Base-by-base conservation (phyloP, 495 filamentous ascomycete species). In the Penicillium psychrofluorescens region DNA sequence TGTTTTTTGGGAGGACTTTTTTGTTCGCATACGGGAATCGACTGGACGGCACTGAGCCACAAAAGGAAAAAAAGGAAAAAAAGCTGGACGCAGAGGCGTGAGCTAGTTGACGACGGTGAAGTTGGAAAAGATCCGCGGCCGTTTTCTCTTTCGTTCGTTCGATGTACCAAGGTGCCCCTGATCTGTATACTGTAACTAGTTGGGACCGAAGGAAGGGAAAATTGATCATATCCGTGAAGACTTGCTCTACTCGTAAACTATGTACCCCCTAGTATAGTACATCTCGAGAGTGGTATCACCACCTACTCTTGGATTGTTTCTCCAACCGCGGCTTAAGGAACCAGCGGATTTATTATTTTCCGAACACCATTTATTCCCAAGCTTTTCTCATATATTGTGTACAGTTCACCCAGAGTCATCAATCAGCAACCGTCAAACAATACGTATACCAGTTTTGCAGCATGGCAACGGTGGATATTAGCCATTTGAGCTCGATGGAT, bases 111-210 rank as follows among this genome's bases (percentile, higher is more conserved):
- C 8, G 15, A 11, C 34, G 39, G 33, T 8, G 37, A 46, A 41
- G 34, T 45, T 38, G 43, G n/a, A 38, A 36, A 46, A 40, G 10
- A 41, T 40, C 11, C 45, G 38, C 45, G 50, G 48, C 46, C 50
- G 50, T 56, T 54, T 54, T 48, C 48, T 46, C 31, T 48, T 50
- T 59, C 41, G 41, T 44, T 29, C 22, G 41, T 44, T 22, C 32
- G 32, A 11, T 34, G 39, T 48, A 51, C 43, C 42, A 48, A 22
- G 22, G 22, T 22, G 41, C 50, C 45, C 36, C 37, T 33, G 38
- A 45, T 41, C 41, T 46, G 38, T 56, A 34, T 53, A 54, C 44
- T 59, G 51, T 58, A 52, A 43, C 49, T 58, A 58, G 50, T 29
- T 56, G 43, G 48, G 38, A 45, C 46, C 15, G 22, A 42, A 53